Percentiles rank a stretch among this genome's conserved stretches.
Evolutionary conservation across 306 rosid genomes (phyloP).

Genomic region (Dicorynia guianensis): DNA sequence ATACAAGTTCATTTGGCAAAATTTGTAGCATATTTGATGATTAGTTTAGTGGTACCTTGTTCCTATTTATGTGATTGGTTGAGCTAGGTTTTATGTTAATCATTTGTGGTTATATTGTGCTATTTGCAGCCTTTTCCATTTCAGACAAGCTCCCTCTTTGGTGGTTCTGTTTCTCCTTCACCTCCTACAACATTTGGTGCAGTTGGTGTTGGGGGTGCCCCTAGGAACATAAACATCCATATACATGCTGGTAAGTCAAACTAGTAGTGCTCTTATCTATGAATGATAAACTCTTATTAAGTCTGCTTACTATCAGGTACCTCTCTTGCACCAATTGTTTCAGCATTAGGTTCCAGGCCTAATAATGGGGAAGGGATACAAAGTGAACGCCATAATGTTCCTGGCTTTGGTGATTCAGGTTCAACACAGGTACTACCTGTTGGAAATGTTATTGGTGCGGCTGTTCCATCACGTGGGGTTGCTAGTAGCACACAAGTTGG

Average conservation of each 20-base stretch:
- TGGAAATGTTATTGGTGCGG: conserved; percentile 62
- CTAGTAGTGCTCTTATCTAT: conserved; percentile 16
- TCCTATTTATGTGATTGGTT: conserved; percentile 16
- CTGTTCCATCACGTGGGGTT: conserved; percentile 56
- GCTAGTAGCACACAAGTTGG: conserved; percentile 56
- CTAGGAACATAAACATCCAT: conserved; percentile 93
- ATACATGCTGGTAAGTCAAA: conserved; percentile 86
- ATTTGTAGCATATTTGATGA: conserved; percentile 26
- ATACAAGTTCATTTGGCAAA: conserved; percentile 16
- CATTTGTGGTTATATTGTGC: conserved; percentile 33
- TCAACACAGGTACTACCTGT: conserved; percentile 59
- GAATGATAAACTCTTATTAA: conserved; percentile 33
- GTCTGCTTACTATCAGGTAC: conserved; percentile 50
- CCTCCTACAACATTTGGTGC: conserved; percentile 71
- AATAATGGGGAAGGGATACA: conserved; percentile 72
- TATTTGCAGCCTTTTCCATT: conserved; percentile 88
- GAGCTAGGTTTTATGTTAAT: conserved; percentile 23
- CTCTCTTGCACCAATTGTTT: conserved; percentile 64
- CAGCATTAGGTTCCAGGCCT: conserved; percentile 80
- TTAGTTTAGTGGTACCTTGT: conserved; percentile 1
- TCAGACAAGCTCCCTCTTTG: conserved; percentile 80
- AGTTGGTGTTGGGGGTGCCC: conserved; percentile 81
- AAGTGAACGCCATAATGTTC: conserved; percentile 58
- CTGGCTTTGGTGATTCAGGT: conserved; percentile 69
- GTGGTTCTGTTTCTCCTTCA: conserved; percentile 72